These are phyloP conservation scores for Medicago truncatula DNA, from an alignment of 306 rosid species.

Conservation along the genomic window DNA sequence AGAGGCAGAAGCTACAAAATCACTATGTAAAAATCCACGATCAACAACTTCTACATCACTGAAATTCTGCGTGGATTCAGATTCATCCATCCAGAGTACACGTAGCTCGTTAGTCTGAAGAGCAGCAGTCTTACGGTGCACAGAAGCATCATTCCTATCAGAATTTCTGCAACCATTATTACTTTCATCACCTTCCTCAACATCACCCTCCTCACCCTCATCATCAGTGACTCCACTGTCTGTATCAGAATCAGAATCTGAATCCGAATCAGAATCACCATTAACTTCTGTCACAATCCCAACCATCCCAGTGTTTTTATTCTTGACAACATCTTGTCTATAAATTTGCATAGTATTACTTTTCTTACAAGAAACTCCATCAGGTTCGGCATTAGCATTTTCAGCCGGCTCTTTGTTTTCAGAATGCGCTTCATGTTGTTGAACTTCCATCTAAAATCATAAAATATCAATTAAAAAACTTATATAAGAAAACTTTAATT, in stretches of 20 bases:
- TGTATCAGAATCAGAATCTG: slow-evolving; percentile 90
- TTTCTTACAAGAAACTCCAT: slow-evolving; percentile 41
- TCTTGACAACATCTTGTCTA: slow-evolving; percentile 85
- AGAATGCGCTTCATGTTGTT: slow-evolving; percentile 45
- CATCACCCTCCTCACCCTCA: slow-evolving; percentile 57
- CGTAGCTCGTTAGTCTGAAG: slow-evolving; percentile 82
- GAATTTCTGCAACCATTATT: slow-evolving; percentile 44
- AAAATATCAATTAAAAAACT: slow-evolving; percentile 12
- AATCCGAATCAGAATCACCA: slow-evolving; percentile 79
- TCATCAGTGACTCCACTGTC: slow-evolving; percentile 75
- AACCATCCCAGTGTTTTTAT: slow-evolving; percentile 56
- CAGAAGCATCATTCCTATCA: slow-evolving; percentile 57
- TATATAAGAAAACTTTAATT: not conserved
- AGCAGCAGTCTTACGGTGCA: slow-evolving; percentile 56
- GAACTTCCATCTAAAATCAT: slow-evolving; percentile 69
- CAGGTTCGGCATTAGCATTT: slow-evolving; percentile 27
- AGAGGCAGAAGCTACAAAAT: slow-evolving; percentile 82
- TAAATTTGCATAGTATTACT: slow-evolving; percentile 57
- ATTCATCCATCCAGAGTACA: slow-evolving; percentile 89
- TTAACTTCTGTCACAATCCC: slow-evolving; percentile 94
- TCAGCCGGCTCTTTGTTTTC: slow-evolving; percentile 41
- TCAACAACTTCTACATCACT: slow-evolving; percentile 71
- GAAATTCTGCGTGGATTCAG: slow-evolving; percentile 71
- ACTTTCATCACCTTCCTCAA: slow-evolving; percentile 57
- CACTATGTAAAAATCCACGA: slow-evolving; percentile 95